Evolutionary conservation across 345 rosid species (phyloP).

Genomic region (Isatis tinctoria): DNA sequence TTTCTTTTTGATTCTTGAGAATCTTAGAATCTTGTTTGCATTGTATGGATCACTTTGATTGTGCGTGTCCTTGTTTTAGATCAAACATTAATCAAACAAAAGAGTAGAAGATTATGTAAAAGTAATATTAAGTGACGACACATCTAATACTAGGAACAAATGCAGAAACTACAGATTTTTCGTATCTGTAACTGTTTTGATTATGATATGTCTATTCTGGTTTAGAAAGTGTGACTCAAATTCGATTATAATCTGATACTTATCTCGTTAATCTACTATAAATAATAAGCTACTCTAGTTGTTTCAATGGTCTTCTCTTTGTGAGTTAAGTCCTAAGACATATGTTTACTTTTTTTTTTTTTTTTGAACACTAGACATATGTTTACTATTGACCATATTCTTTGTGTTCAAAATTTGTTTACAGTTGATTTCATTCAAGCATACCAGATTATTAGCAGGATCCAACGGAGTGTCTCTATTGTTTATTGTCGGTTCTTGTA

Average conservation of each 20-base stretch:
- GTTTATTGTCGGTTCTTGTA: background rate
- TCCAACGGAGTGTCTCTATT: background rate
- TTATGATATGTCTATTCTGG: background rate
- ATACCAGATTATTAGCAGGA: background rate
- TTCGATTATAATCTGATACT: too few species aligned
- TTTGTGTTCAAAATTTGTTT: background rate
- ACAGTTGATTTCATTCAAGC: background rate
- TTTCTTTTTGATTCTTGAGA: slow-evolving; percentile 31
- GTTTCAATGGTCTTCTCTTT: background rate
- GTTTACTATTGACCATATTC: background rate
- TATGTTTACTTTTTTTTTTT: too few species aligned
- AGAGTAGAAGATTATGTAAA: background rate
- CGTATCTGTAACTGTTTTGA: background rate
- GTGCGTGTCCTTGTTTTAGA: background rate
- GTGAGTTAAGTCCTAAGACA: background rate
- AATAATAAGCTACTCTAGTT: background rate
- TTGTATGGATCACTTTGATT: background rate
- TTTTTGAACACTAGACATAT: too few species aligned
- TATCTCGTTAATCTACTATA: background rate
- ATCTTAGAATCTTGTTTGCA: background rate
- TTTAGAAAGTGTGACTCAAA: background rate
- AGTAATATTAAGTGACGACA: too few species aligned
- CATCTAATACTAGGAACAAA: too few species aligned
- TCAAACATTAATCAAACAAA: background rate
- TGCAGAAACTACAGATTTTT: background rate